A percentile compares a stretch with the other conserved stretches of the same genome.
These are phyloP conservation scores for baker's yeast (Saccharomyces cerevisiae) DNA, from an alignment of 805 yeast species.

Conservation along the genomic window DNA sequence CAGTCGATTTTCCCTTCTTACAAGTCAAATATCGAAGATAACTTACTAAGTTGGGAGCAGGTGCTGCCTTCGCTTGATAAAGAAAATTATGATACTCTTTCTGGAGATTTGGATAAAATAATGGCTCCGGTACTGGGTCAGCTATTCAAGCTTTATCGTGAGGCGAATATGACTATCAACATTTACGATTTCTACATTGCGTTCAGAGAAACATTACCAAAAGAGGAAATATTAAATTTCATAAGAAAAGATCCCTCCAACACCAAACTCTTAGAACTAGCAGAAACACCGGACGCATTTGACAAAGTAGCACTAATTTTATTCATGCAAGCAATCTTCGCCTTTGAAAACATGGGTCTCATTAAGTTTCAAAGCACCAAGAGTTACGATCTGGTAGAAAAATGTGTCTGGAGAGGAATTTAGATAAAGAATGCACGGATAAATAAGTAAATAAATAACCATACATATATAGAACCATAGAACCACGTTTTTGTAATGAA, in stretches of 20 bases:
- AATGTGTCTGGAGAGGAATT: slow-evolving; percentile 30
- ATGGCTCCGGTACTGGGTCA: slow-evolving; percentile 48
- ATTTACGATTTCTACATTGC: slow-evolving; percentile 59
- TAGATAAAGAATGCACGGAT: slow-evolving; percentile 1
- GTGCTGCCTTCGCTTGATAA: slow-evolving; percentile 11
- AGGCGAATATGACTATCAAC: slow-evolving; percentile 63
- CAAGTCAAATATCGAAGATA: slow-evolving; percentile 27
- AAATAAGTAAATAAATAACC: neutral
- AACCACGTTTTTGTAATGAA: neutral
- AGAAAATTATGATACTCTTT: slow-evolving; percentile 6
- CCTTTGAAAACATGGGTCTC: slow-evolving; percentile 61
- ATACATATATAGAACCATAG: too few species aligned
- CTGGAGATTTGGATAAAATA: slow-evolving; percentile 26
- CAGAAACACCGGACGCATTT: slow-evolving; percentile 39
- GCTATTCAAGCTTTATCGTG: slow-evolving; percentile 64
- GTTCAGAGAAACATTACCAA: slow-evolving; percentile 45
- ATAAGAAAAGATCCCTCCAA: slow-evolving; percentile 17
- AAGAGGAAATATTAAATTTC: slow-evolving; percentile 21
- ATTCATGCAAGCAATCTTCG: slow-evolving; percentile 68
- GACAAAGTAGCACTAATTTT: slow-evolving; percentile 56
- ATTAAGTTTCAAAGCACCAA: slow-evolving; percentile 46
- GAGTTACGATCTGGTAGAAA: slow-evolving; percentile 25
- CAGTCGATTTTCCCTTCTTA: slow-evolving; percentile 28
- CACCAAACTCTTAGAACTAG: slow-evolving; percentile 14
- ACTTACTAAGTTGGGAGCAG: slow-evolving; percentile 26